Conservation (phyloP, 371 early-diverging fungal genomes). For the Mucor circinelloides region DNA sequence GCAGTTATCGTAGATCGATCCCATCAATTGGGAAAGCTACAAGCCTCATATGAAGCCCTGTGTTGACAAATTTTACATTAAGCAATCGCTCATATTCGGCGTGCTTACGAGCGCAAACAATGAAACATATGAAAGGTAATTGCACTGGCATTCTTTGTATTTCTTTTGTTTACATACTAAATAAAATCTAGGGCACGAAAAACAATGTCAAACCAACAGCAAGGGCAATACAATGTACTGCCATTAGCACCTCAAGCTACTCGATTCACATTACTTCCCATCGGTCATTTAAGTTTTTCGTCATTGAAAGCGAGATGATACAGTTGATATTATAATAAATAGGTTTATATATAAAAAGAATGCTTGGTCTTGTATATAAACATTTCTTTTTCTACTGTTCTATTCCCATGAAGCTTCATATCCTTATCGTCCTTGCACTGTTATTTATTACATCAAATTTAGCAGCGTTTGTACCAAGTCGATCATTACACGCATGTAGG, state of each 20-base stretch:
- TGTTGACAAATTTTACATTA: slow-evolving; percentile 53
- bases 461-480: background rate
- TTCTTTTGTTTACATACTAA: background rate
- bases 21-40: slow-evolving; percentile 58
- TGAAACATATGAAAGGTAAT: slow-evolving; percentile 49
- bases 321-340: background rate
- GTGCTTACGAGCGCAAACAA: slow-evolving; percentile 46
- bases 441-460: background rate
- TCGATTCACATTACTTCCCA: slow-evolving; percentile 58
- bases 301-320: slow-evolving; percentile 12
- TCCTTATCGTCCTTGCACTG: background rate
- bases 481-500: slow-evolving; percentile 20
- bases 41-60: slow-evolving; percentile 44
- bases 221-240: slow-evolving; percentile 50
- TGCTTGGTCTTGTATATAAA: background rate
- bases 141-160: background rate
- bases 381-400: background rate
- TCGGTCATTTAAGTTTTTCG: slow-evolving; percentile 44
- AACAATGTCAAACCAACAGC: slow-evolving; percentile 17
- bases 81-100: slow-evolving; percentile 51
- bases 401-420: background rate
- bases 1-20: slow-evolving; percentile 47
- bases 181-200: slow-evolving; percentile 17
- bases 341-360: background rate
- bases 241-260: slow-evolving; percentile 52